Evolutionary conservation across 2,329 filamentous ascomycete species (phyloP).

Genomic region (Podosphaera fusca): DNA sequence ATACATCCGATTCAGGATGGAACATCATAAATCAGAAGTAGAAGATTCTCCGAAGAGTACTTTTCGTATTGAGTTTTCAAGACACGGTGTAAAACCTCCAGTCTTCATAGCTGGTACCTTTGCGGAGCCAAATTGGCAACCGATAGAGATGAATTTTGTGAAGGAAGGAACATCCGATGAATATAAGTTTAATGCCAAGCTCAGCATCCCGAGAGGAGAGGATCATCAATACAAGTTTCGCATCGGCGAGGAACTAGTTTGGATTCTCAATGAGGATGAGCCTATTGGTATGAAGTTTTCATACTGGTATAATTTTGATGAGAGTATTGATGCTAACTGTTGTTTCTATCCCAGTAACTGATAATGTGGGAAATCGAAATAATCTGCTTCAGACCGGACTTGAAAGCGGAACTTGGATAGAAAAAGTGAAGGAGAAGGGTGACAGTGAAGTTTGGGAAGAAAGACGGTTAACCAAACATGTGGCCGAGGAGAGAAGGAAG

Average conservation of each 20-base stretch:
- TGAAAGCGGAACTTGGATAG: not conserved
- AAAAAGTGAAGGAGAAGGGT: not conserved
- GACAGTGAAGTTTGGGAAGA: not conserved
- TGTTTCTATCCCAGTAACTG: slow-evolving; percentile 19
- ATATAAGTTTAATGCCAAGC: slow-evolving; percentile 31
- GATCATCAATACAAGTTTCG: slow-evolving; percentile 57
- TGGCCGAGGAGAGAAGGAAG: not conserved
- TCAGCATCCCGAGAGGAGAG: slow-evolving; percentile 30
- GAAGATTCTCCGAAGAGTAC: slow-evolving; percentile 3
- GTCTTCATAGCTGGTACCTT: slow-evolving; percentile 50
- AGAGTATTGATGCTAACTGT: slow-evolving; percentile 1
- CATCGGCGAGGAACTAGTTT: slow-evolving; percentile 42
- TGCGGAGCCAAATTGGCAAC: slow-evolving; percentile 41
- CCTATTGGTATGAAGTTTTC: slow-evolving; percentile 28
- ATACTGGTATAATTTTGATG: not conserved
- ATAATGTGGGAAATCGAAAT: slow-evolving; percentile 28
- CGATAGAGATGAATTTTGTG: slow-evolving; percentile 37
- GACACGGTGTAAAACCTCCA: slow-evolving; percentile 36
- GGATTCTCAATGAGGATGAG: slow-evolving; percentile 40
- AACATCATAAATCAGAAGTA: not conserved
- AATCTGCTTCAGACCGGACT: slow-evolving; percentile 20
- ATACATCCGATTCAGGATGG: not conserved
- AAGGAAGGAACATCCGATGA: slow-evolving; percentile 26
- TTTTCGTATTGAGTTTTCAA: slow-evolving; percentile 29
- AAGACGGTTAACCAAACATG: not conserved